A percentile compares a stretch with the other conserved stretches of the same genome.
Evolutionary conservation across 371 early-diverging fungal species (phyloP).

Genomic region (Syncephalis fuscata): DNA sequence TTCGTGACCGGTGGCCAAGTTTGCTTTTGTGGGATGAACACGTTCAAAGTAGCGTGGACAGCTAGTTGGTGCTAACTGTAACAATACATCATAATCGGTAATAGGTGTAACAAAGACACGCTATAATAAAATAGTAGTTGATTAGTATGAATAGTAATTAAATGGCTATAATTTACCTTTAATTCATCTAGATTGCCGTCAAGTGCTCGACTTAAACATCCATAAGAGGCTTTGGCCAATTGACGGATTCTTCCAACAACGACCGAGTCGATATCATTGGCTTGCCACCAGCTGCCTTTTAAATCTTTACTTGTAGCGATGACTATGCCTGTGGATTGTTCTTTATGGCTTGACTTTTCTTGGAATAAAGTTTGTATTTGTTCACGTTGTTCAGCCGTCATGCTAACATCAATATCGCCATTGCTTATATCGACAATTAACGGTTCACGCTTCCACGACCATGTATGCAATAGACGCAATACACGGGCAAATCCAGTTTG

Average conservation of each 20-base stretch:
- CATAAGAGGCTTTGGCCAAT: constrained; percentile 43
- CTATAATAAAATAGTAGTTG: too few relatives aligned
- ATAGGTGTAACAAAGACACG: constrained; percentile 51
- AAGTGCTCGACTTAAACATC: constrained; percentile 9
- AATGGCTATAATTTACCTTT: neutral
- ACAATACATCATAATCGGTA: constrained; percentile 41
- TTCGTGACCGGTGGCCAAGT: neutral
- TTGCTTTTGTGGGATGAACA: constrained; percentile 19
- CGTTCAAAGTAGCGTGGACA: constrained; percentile 48
- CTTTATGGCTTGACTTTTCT: constrained; percentile 8
- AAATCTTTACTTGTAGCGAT: constrained; percentile 45
- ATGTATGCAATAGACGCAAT: constrained; percentile 42
- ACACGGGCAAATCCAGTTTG: constrained; percentile 58
- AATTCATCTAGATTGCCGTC: neutral
- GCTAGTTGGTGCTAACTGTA: constrained; percentile 30
- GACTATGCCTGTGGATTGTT: constrained; percentile 33
- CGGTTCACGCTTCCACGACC: constrained; percentile 58
- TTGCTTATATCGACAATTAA: constrained; percentile 60
- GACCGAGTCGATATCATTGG: constrained; percentile 24
- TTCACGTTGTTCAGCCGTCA: constrained; percentile 23
- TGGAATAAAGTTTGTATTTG: constrained; percentile 7
- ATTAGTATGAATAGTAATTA: too few relatives aligned
- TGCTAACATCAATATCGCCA: too few relatives aligned
- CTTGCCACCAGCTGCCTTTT: constrained; percentile 33
- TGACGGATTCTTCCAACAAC: constrained; percentile 35